Evolutionary conservation across 1,284 basidiomycete species (phyloP), one percentile per base, ranked within the genome.

Genomic region (Cryptococcus floricola): DNA sequence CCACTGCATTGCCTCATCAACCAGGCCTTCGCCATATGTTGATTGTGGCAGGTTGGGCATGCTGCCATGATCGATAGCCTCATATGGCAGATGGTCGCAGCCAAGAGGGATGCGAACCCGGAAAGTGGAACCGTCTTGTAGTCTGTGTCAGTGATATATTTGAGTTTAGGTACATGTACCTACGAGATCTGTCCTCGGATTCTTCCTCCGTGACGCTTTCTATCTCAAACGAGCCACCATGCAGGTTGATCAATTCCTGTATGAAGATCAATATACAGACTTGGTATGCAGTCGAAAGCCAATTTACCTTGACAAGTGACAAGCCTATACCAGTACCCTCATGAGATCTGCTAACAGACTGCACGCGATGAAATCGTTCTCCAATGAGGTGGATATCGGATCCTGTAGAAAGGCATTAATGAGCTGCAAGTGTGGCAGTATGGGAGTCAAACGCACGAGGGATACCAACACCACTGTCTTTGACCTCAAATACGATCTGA

Each of bases 401-500:
- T 2, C 60, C 65, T 64, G 47, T 16, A 43, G 18, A 12, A 19
- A 44, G 18, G 23, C 4, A 13, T 51, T 54, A 10, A 56, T 39
- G 14, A 10, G 10, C 8, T 19, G 31, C 31, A 9, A 5, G 13
- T 23, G 34, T n/a, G 4, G 14, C 34, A 28, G 7, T 16, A 47
- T 43, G 3, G 4, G 19, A 14, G 10, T 7, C 38, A 13, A 12
- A 42, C 45, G 46, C 44, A 60, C 64, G 34, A n/a, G 74, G 72
- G n/a, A 79, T 78, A 10, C 78, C 79, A 9, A 77, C 68, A 6
- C 79, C 79, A 1, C 74, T 76, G 54, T 80, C 79, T 19, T 58
- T 50, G 9, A 80, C 75, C 0, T 70, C 52, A 5, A 78, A 49
- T 3, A 70, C 57, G 1, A 67, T 71, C 25, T 71, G 61, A 13